Evolutionary conservation across 768 basidiomycete genomes (phyloP).

Genomic region (Mycena floridula): DNA sequence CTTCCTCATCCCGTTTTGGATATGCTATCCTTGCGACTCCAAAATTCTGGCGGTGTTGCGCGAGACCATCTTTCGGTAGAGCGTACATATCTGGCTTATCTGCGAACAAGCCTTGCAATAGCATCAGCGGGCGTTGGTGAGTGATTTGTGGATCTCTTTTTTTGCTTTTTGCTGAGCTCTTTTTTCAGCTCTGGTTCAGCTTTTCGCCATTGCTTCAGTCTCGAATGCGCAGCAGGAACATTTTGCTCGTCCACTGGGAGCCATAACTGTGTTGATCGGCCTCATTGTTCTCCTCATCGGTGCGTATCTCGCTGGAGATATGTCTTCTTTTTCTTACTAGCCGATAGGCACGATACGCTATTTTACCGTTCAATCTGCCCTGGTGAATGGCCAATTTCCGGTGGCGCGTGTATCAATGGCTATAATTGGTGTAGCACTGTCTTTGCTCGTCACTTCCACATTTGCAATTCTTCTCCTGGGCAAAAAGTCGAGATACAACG

Average conservation of each 20-base stretch:
- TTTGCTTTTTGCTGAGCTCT: background rate
- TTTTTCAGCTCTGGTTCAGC: constrained; percentile 33
- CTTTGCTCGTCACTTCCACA: constrained; percentile 23
- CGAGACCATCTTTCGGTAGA: constrained; percentile 40
- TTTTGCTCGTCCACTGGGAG: constrained; percentile 32
- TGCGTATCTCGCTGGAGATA: constrained; percentile 5
- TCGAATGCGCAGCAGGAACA: constrained; percentile 6
- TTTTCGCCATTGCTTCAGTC: constrained; percentile 30
- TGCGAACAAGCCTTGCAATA: constrained; percentile 36
- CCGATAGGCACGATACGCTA: constrained; percentile 29
- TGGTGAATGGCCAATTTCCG: constrained; percentile 33
- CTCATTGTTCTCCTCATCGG: constrained; percentile 26
- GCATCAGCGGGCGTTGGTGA: constrained; percentile 38
- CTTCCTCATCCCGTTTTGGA: no score
- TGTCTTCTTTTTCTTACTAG: background rate
- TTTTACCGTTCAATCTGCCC: constrained; percentile 30
- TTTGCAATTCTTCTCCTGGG: constrained; percentile 36
- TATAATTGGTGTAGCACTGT: constrained; percentile 23
- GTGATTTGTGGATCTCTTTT: constrained; percentile 6
- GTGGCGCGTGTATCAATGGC: constrained; percentile 29
- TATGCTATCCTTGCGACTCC: constrained; percentile 20
- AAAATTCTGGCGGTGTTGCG: constrained; percentile 39
- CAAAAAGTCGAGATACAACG: no score
- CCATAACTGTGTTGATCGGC: constrained; percentile 27
- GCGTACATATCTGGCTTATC: constrained; percentile 37